Evolutionary conservation across 176 grass and related monocot species (phyloP), one percentile per base, ranked within the genome.

Genomic region (Lolium multiflorum): DNA sequence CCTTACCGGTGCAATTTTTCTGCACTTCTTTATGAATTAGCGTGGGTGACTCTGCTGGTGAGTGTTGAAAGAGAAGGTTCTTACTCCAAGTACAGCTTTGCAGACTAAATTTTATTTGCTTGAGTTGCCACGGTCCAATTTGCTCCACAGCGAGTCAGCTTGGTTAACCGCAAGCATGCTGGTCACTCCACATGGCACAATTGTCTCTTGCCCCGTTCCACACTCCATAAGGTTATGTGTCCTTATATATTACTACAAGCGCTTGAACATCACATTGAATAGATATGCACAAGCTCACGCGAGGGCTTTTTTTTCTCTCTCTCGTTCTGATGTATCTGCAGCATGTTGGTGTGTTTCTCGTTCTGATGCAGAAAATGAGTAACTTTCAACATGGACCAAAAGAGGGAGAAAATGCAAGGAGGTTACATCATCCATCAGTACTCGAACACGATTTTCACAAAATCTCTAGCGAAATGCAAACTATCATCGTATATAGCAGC

Each of bases 51-150:
- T 65, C 82, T 81, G 82, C 82, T 21, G 37, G 18, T 26, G 71
- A 62, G 81, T 77, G 76, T 54, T 75, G 11, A 25, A 80, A 44
- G 16, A 66, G 82, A 88, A 88, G 18, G 16, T 91, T 46, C 52
- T 78, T 88, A 85, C 81, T 88, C 28, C 54, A 71, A 71, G 31
- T 47, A 65, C 78, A 85, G 44, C 49, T 74, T 55, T 71, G 82
- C 57, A 57, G 54, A 57, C 54, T 48, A 85, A 91, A 85, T 78
- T 88, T 57, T 77, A 88, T 78, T 82, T 37, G 61, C 31, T 3
- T 11, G 46, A 91, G 86, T 78, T 85, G 86, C 86, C 90, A 88
- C 78, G 62, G 81, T 91, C 77, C 77, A 81, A 69, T 77, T 84
- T 88, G 68, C 60, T 81, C 22, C 44, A 91, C 64, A 24, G 52